Conservation (phyloP, 23 red algal species). For the Agarophyton chilense region DNA sequence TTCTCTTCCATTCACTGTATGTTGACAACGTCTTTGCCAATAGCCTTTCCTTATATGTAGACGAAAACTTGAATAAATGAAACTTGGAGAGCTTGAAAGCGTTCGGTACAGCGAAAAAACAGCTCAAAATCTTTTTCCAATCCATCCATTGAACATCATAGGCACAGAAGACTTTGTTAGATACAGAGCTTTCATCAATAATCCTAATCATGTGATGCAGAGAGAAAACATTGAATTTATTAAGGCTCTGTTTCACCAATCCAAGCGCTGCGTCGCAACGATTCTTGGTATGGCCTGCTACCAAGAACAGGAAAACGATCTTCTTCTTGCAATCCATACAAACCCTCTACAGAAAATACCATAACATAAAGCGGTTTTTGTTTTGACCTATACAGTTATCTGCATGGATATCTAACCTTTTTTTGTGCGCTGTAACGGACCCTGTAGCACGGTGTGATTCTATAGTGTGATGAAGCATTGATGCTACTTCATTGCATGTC, state of each 20-base stretch:
- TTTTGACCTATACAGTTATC: not conserved
- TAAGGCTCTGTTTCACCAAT: conserved; percentile 4
- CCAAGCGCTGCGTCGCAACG: conserved; percentile 25
- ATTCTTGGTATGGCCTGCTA: conserved; percentile 26
- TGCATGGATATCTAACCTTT: too few relatives aligned
- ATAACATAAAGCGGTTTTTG: not conserved
- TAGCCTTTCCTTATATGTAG: not conserved
- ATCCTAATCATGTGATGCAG: not conserved
- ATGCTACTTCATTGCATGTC: too few relatives aligned
- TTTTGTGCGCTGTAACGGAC: too few relatives aligned
- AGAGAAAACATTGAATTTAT: not conserved
- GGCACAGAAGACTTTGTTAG: not conserved
- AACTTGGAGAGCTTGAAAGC: not conserved
- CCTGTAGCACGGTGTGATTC: too few relatives aligned
- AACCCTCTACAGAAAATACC: not conserved
- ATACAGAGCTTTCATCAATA: not conserved
- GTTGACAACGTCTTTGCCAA: not conserved
- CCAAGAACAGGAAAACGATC: not conserved
- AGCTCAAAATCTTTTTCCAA: conserved; percentile 25
- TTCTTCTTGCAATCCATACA: not conserved
- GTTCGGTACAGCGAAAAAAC: not conserved
- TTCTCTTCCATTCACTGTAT: not conserved
- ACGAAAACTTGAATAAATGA: not conserved
- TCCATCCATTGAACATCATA: not conserved
- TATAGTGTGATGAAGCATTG: too few relatives aligned